Evolutionary conservation across 2,329 filamentous ascomycete species (phyloP), one percentile per base, ranked within the genome.

Genomic region (Sclerotinia glacialis): DNA sequence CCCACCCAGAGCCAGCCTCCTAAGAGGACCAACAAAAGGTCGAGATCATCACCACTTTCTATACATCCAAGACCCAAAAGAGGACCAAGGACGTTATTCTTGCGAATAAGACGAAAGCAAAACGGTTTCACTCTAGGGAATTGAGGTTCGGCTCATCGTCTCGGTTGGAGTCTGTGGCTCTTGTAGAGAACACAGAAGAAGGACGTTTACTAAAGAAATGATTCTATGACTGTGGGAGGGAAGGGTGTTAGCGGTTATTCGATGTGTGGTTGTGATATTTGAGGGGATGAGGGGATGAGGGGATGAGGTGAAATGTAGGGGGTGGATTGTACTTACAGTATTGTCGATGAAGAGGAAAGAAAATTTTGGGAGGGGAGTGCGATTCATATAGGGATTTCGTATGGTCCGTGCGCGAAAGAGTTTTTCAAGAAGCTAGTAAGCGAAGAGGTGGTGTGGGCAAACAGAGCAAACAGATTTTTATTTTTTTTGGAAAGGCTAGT

Each of bases 21-120:
- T 82, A 93, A 88, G 86, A 86, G 88, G 85, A 84, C 81, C 78
- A 81, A 76, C 78, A 83, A 83, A 81, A 89, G 90, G 90, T 88
- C 83, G 90, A 95, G 91, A 95, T 96, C 92, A 95, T 95, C 90
- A 92, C 88, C 89, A 88, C 89, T 88, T 86, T 89, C 89, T 93
- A 87, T 90, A 91, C n/a, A n/a, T n/a, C n/a, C n/a, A n/a, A n/a
- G n/a, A n/a, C n/a, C n/a, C n/a, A n/a, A n/a, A n/a, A n/a, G n/a
- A n/a, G n/a, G n/a, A n/a, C n/a, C n/a, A n/a, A n/a, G n/a, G n/a
- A n/a, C n/a, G n/a, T n/a, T n/a, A n/a, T n/a, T n/a, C n/a, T n/a
- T 46, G 34, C 64, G 14, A 83, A 82, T 80, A 82, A 80, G 83
- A 83, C 72, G 68, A 85, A 81, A 84, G 83, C 78, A 81, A 81